Evolutionary conservation across 2,329 filamentous ascomycete species (phyloP), one percentile per base, ranked within the genome.

Genomic region (Nigrograna mackinnonii): DNA sequence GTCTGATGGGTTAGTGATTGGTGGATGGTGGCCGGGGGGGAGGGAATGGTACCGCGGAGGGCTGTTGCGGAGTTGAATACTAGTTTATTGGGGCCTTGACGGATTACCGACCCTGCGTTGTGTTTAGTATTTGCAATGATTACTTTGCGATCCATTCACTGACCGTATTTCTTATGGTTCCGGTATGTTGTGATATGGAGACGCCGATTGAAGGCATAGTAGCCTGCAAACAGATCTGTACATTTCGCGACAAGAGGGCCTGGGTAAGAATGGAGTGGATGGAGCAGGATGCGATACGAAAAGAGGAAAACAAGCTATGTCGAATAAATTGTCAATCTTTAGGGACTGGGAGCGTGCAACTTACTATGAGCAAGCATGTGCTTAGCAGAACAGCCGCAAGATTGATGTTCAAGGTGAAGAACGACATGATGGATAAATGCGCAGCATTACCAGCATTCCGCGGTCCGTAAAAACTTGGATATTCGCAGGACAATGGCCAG

Each of bases 51-150:
- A 34, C 69, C 68, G 34, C 69, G 66, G n/a, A 73, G 49, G 1
- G 65, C 67, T 43, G 39, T 75, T 46, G 77, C 79, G 42, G 82
- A 83, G 74, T 91, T 90, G 71, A 92, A 82, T 0, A 84, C 87
- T 26, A 94, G 69, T 50, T 80, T 83, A 67, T 89, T 88, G 36
- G 88, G 88, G 0, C 85, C 86, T 54, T 84, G 87, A 19, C 87
- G 84, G 14, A 90, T 83, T 30, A 82, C 61, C 30, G 30, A 43
- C 13, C 41, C 41, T 33, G n/a, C n/a, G 9, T 9, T 28, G 9
- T n/a, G n/a, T 9, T 28, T n/a, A 28, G n/a, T 28, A 9, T 28
- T 28, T 9, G 24, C 24, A 28, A 28, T 28, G 24, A 28, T 28
- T 9, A 28, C n/a, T 28, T 28, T 28, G 24, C 9, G 24, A 9